phyloP scores from a whole-genome alignment of 2,329 filamentous ascomycete species.

The Claviceps sp. region DNA sequence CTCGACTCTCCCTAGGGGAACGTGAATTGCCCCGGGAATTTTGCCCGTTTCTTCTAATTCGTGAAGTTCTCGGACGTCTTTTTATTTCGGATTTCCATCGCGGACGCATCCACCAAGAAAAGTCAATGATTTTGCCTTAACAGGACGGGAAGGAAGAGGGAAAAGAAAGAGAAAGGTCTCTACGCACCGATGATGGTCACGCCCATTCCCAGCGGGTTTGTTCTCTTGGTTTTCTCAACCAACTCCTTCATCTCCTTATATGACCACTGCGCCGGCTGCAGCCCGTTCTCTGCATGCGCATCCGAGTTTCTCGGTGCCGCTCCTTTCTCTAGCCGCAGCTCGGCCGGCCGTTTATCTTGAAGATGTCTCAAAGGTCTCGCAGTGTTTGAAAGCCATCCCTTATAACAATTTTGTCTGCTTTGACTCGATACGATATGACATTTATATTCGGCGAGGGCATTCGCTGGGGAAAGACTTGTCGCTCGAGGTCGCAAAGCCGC shows the following conservation, averaged over 20 bases:
- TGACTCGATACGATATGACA: too few relatives aligned
- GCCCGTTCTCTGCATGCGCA: not conserved
- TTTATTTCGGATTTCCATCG: too few relatives aligned
- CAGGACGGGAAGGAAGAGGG: not conserved
- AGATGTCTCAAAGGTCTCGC: too few relatives aligned
- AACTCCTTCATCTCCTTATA: constrained; percentile 36
- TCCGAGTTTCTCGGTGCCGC: too few relatives aligned
- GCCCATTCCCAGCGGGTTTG: constrained; percentile 10
- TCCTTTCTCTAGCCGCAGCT: not conserved
- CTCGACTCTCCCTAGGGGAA: constrained; percentile 64
- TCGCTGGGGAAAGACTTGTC: not conserved
- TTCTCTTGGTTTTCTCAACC: constrained; percentile 13
- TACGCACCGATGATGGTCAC: constrained; percentile 31
- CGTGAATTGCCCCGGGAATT: constrained; percentile 72
- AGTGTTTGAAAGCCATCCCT: too few relatives aligned
- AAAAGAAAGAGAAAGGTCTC: not conserved
- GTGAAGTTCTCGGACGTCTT: constrained; percentile 58
- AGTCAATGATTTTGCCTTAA: not conserved
- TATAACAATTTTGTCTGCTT: too few relatives aligned
- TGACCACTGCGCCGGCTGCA: constrained; percentile 26
- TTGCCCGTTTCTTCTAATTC: constrained; percentile 52
- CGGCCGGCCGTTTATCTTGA: too few relatives aligned
- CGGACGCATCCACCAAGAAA: too few relatives aligned
- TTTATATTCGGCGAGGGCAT: too few relatives aligned
- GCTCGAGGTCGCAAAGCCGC: not conserved